phyloP scores from a whole-genome alignment of 257 asterid species.

The Solanum clarkiae region DNA sequence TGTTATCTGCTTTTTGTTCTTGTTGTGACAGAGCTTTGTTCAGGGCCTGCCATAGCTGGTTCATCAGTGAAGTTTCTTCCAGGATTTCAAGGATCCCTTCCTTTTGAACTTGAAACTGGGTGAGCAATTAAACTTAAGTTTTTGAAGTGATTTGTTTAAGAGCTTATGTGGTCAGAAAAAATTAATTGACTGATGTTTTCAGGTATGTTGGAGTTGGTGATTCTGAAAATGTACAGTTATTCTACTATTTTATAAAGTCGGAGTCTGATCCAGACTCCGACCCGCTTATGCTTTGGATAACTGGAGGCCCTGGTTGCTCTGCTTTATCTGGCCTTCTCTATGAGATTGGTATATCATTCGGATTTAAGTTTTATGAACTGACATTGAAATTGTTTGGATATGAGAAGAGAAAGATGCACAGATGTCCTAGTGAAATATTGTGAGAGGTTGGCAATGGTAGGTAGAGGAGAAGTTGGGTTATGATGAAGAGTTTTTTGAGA shows the following conservation, averaged over 20 bases:
- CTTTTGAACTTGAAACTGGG: constrained; percentile 29
- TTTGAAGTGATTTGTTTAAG: too few species aligned
- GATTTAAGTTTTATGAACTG: too few species aligned
- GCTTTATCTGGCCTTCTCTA: constrained; percentile 9
- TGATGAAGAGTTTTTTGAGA: not conserved
- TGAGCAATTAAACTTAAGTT: not conserved
- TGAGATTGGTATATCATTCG: constrained; percentile 4
- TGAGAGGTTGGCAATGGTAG: not conserved
- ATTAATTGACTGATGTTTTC: not conserved
- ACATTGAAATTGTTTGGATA: not conserved
- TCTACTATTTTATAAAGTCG: constrained; percentile 15
- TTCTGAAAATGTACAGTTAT: constrained; percentile 14
- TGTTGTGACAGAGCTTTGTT: not conserved
- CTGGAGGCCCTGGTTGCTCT: constrained; percentile 25
- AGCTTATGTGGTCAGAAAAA: too few species aligned
- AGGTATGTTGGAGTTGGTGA: constrained; percentile 25
- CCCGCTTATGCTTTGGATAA: constrained; percentile 14
- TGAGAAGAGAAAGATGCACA: not conserved
- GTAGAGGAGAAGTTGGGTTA: not conserved
- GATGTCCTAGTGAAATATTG: not conserved
- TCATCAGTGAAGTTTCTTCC: constrained; percentile 13
- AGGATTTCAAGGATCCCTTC: constrained; percentile 17
- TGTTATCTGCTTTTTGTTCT: not conserved
- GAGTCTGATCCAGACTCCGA: constrained; percentile 14
- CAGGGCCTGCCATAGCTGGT: not conserved